phyloP scores from a whole-genome alignment of 371 early-diverging fungal species.

The Mucor plumbeus region DNA sequence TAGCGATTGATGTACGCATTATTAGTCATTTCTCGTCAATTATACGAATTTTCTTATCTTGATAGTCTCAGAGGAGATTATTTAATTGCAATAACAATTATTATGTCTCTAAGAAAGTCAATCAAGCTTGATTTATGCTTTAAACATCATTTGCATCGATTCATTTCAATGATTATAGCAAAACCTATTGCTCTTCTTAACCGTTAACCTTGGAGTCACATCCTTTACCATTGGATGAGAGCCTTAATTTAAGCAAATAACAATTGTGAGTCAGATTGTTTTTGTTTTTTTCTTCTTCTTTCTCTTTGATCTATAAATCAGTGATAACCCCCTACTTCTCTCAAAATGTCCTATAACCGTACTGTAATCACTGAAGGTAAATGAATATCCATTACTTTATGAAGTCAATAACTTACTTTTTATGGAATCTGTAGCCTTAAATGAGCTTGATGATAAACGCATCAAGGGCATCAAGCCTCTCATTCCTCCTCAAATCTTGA shows the following conservation, averaged over 20 bases:
- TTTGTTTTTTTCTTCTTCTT: slow-evolving; percentile 1
- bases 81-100: not conserved
- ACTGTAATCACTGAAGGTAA: slow-evolving; percentile 36
- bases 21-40: not conserved
- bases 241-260: slow-evolving; percentile 1
- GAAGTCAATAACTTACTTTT: not conserved
- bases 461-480: slow-evolving; percentile 90
- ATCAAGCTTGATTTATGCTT: not conserved
- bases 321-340: slow-evolving; percentile 1
- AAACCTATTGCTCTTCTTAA: not conserved
- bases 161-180: not conserved
- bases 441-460: slow-evolving; percentile 92
- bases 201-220: not conserved
- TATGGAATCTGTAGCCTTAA: slow-evolving; percentile 61
- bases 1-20: not conserved
- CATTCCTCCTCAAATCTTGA: slow-evolving; percentile 94
- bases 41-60: not conserved
- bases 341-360: slow-evolving; percentile 26
- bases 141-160: not conserved
- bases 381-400: too few species aligned
- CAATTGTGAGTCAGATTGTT: slow-evolving; percentile 27
- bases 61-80: not conserved
- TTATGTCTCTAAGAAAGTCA: not conserved
- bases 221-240: slow-evolving; percentile 14
- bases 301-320: not conserved